Evolutionary conservation across 2,329 filamentous ascomycete genomes (phyloP), one percentile per base, ranked within the genome.

Genomic region (Tympanopsis confertula): DNA sequence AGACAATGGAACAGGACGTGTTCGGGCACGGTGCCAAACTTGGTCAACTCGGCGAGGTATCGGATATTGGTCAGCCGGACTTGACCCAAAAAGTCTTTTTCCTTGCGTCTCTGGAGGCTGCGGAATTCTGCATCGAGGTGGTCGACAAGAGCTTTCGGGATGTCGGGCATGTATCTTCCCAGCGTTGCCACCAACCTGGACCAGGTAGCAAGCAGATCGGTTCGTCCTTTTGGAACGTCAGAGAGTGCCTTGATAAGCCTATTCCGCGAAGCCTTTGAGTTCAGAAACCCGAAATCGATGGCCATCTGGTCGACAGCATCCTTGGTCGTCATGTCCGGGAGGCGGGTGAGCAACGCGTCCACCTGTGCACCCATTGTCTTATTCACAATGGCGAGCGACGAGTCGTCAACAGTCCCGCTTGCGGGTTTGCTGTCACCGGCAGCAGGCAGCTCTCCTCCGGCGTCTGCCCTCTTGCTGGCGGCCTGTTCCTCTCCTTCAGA

Each of bases 1-100:
- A 98, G 76, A 54, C 91, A 98, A 54, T 98, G 91, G 54, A 98
- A 98, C 38, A 98, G 91, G 45, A 98, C 89, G 58, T 98, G 91
- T 57, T 98, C 91, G 1, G 93, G 91, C 5, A 98, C 91, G 20
- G 95, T 86, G 20, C 91, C 89, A 52, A 98, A 98, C 54, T 98
- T 98, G 42, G 91, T 96, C 53, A 98, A 64, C 59, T 98, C 91
- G 5, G 91, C 88, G 36, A 98, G 76, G 55, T 98, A 98, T n/a
- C 93, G 85, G 44, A 96, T 89, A 53, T 96, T 96, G 59, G 84
- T 81, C 47, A 93, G 80, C 33, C 91, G 82, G 36, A 95, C 87
- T 58, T 94, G 89, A 1, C 89, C 89, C 1, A 96, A 68, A 44
- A 98, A 95, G 49, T 98, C 93, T 55, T 98, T 98, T 42, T 93